Evolutionary conservation across 371 early-diverging fungal species (phyloP).

Genomic region (Mortierella polycephala): DNA sequence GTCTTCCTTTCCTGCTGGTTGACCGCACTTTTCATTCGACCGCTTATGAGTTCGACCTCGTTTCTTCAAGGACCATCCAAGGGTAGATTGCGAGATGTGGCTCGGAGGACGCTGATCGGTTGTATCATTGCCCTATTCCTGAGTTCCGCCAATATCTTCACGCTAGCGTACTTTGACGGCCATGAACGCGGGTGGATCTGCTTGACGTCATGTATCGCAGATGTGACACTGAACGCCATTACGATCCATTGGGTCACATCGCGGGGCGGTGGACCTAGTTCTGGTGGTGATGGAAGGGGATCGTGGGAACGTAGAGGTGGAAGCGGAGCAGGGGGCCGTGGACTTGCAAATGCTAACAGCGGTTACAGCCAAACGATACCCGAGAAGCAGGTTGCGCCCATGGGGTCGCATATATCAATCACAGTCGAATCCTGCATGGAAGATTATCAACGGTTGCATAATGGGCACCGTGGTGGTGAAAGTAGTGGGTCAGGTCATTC

Average conservation of each 20-base stretch:
- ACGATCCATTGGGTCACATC: conserved; percentile 54
- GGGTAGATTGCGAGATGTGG: conserved; percentile 58
- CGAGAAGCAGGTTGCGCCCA: conserved; percentile 40
- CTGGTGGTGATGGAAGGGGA: neutral
- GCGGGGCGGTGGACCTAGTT: conserved; percentile 30
- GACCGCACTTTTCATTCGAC: conserved; percentile 59
- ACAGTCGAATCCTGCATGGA: conserved; percentile 50
- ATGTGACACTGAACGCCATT: conserved; percentile 48
- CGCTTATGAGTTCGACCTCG: conserved; percentile 47
- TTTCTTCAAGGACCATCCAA: conserved; percentile 51
- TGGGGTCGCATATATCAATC: conserved; percentile 45
- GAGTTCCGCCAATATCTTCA: conserved; percentile 57
- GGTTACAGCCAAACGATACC: neutral
- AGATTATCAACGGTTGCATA: conserved; percentile 41
- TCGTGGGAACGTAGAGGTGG: conserved; percentile 9
- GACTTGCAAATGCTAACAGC: conserved; percentile 3
- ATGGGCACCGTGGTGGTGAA: neutral
- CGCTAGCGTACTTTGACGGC: conserved; percentile 54
- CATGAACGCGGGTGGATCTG: conserved; percentile 57
- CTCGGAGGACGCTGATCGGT: conserved; percentile 60
- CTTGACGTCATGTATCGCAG: conserved; percentile 34
- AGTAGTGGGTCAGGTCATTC: too few species aligned
- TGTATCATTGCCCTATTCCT: conserved; percentile 53
- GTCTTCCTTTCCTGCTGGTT: conserved; percentile 54
- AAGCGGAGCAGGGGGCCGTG: neutral